Base-by-base conservation (phyloP, 805 yeast species). In the Limtongia smithiae region DNA sequence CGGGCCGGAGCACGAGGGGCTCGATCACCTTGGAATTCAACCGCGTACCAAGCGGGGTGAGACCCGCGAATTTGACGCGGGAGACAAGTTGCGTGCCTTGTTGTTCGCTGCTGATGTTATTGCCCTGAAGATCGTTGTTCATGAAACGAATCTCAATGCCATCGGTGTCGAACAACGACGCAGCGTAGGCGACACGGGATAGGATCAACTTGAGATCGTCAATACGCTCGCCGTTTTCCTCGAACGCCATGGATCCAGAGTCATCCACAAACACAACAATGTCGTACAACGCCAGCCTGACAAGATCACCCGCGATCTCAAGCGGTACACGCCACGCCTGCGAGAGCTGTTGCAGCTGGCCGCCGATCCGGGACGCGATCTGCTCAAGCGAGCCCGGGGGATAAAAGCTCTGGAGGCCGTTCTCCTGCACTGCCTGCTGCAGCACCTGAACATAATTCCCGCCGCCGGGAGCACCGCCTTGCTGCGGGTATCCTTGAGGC, bases 161-260 rank as follows among this genome's bases (percentile, higher is more conserved):
- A 37, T 64, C 63, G 4, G 48, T 39, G 34, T 64, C 67, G 30
- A 63, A 61, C 43, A 62, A 48, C n/a, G 65, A 46, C 8, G 62
- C 63, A n/a, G 64, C 66, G 41, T 54, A 62, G 8, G 65, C 63
- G 14, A 55, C 55, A n/a, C 65, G 45, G 31, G 54, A 43, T 36
- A 64, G 47, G 27, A 63, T 63, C 37, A 62, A 47, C 55, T 64
- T 61, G 39, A 64, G 53, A 41, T 64, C 67, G 35, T 61, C 65
- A 37, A 64, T 60, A 37, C 68, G 59, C 47, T 62, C 63, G 4
- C 67, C 68, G 48, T 58, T 59, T 52, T 63, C 66, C 48, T 62
- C 66, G 43, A 62, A 60, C 3, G 63, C 58, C 67, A 64, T 64
- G 28, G 67, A 64, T 17, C 67, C 67, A 12, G 68, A 64, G 41